These are phyloP conservation scores for Viridothelium virens DNA, from an alignment of 495 filamentous ascomycete genomes.

Conservation along the genomic window DNA sequence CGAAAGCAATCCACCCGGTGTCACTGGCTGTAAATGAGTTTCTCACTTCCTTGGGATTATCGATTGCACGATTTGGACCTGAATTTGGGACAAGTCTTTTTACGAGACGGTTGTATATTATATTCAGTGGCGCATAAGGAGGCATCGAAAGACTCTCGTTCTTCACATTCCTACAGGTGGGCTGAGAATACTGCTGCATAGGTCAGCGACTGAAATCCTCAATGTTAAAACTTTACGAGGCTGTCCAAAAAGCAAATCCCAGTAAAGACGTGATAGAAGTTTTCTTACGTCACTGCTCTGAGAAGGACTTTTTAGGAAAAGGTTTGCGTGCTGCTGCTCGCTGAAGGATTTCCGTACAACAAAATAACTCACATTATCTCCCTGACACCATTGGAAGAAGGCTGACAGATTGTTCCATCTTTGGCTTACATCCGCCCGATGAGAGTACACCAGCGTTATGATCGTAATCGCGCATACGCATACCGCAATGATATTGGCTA, in stretches of 20 bases:
- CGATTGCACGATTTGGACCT: background rate
- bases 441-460: background rate
- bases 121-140: background rate
- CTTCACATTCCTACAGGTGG: background rate
- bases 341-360: background rate
- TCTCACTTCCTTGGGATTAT: background rate
- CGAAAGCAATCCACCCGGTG: background rate
- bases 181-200: background rate
- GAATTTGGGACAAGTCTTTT: background rate
- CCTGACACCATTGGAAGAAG: conserved; percentile 3
- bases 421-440: background rate
- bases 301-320: background rate
- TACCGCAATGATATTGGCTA: conserved; percentile 7
- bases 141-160: background rate
- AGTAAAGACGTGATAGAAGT: background rate
- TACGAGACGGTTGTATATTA: background rate
- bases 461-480: conserved; percentile 1
- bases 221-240: background rate
- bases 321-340: background rate
- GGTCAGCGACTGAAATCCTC: background rate
- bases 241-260: background rate
- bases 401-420: conserved; percentile 7
- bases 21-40: background rate
- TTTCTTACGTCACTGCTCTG: background rate
- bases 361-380: background rate